Percentiles rank a stretch among this genome's conserved stretches.
phyloP scores from a whole-genome alignment of 75 land plant genomes.

The Pinus tabuliformis region DNA sequence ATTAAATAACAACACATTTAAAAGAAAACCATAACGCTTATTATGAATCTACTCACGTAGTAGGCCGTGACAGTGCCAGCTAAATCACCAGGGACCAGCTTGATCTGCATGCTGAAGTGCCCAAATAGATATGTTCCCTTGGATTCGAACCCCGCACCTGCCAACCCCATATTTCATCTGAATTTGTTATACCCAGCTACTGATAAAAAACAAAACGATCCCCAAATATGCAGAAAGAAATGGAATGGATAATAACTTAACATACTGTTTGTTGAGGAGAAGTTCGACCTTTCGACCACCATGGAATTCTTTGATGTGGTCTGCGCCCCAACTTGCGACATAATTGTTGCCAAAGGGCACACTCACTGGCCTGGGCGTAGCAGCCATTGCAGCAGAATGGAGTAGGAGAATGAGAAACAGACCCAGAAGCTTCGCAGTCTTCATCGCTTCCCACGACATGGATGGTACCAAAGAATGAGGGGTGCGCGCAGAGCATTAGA shows the following conservation, averaged over 20 bases:
- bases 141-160: slow-evolving; percentile 36
- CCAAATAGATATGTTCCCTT: slow-evolving; percentile 32
- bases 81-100: slow-evolving; percentile 34
- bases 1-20: neutral
- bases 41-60: slow-evolving; percentile 17
- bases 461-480: too few species aligned
- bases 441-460: too few species aligned
- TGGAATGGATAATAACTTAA: neutral
- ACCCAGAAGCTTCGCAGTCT: neutral
- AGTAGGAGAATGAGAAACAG: neutral
- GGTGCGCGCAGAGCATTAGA: too few species aligned
- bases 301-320: neutral
- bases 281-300: slow-evolving; percentile 5
- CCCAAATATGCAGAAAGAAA: neutral
- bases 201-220: too few species aligned
- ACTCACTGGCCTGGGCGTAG: neutral
- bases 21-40: neutral
- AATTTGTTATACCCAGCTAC: too few species aligned
- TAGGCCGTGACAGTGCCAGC: slow-evolving; percentile 36
- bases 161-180: neutral
- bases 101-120: slow-evolving; percentile 37
- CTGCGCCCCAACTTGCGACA: neutral
- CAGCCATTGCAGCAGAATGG: slow-evolving; percentile 1
- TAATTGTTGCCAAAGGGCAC: neutral
- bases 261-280: slow-evolving; percentile 3